Conservation (phyloP, 495 filamentous ascomycete genomes). For the Tuber indicum region DNA sequence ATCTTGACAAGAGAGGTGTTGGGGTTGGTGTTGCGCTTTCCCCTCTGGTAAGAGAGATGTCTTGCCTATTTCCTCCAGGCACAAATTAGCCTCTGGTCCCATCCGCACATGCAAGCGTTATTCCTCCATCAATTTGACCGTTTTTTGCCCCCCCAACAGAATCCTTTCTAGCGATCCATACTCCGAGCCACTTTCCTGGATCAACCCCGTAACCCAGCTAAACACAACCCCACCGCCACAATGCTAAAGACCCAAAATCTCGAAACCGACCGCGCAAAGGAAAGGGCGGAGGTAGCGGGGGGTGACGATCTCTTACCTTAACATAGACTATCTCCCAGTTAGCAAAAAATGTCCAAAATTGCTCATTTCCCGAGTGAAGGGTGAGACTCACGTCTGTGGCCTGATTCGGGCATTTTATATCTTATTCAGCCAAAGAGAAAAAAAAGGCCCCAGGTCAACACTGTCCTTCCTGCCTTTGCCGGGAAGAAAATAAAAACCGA, state of each 20-base stretch:
- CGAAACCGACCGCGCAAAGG: not conserved
- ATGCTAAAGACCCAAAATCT: not conserved
- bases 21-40: slow-evolving; percentile 75
- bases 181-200: not conserved
- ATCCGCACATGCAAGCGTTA: not conserved
- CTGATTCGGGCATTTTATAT: slow-evolving; percentile 37
- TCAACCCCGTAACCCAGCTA: not conserved
- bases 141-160: not conserved
- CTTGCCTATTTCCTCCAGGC: slow-evolving; percentile 51
- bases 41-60: slow-evolving; percentile 90
- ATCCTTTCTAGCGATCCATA: not conserved
- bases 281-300: not conserved
- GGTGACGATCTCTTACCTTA: slow-evolving; percentile 29
- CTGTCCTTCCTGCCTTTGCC: not conserved
- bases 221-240: not conserved
- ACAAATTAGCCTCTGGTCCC: not conserved
- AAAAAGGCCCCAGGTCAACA: slow-evolving; percentile 9
- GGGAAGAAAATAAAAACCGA: not conserved
- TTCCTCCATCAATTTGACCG: slow-evolving; percentile 1
- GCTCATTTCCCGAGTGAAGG: not conserved
- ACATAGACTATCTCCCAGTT: slow-evolving; percentile 33
- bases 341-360: slow-evolving; percentile 8
- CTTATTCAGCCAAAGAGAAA: slow-evolving; percentile 1
- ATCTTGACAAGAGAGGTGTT: slow-evolving; percentile 89
- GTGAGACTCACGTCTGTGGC: slow-evolving; percentile 37